Evolutionary conservation across 306 rosid species (phyloP).

Genomic region (Arachis hypogaea): DNA sequence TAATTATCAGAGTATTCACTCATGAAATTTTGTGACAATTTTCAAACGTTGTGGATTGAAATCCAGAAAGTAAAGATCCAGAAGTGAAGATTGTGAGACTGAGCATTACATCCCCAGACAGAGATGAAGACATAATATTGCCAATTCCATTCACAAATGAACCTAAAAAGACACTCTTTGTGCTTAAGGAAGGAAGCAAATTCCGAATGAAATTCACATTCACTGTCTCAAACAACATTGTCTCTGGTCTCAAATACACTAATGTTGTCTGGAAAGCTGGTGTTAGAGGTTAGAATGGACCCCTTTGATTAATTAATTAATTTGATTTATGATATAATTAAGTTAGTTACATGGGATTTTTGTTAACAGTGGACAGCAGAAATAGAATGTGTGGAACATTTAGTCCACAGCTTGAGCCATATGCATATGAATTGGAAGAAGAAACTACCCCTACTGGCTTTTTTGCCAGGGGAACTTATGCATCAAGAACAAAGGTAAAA

Average conservation of each 20-base stretch:
- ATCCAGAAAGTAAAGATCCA: conserved; percentile 72
- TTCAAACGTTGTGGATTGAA: background rate
- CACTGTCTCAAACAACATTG: conserved; percentile 70
- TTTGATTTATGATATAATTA: background rate
- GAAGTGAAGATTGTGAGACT: conserved; percentile 72
- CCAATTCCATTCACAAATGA: conserved; percentile 59
- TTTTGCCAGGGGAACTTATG: conserved; percentile 74
- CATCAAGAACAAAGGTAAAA: conserved; percentile 70
- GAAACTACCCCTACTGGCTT: conserved; percentile 72
- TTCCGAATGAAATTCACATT: conserved; percentile 64
- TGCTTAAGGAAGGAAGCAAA: conserved; percentile 70
- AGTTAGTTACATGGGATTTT: conserved; percentile 3
- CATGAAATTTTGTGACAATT: too few relatives aligned
- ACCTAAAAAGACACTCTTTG: conserved; percentile 65
- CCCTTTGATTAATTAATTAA: background rate
- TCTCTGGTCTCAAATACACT: conserved; percentile 82
- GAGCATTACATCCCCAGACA: conserved; percentile 53
- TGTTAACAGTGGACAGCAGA: conserved; percentile 61
- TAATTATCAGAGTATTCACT: too few relatives aligned
- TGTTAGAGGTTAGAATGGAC: conserved; percentile 57
- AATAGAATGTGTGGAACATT: conserved; percentile 84
- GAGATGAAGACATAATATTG: conserved; percentile 52
- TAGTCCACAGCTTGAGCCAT: conserved; percentile 68
- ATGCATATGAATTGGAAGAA: conserved; percentile 60
- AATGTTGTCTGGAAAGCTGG: conserved; percentile 77